Conservation (phyloP, 768 basidiomycete genomes). For the Naematelia aurantialba region DNA sequence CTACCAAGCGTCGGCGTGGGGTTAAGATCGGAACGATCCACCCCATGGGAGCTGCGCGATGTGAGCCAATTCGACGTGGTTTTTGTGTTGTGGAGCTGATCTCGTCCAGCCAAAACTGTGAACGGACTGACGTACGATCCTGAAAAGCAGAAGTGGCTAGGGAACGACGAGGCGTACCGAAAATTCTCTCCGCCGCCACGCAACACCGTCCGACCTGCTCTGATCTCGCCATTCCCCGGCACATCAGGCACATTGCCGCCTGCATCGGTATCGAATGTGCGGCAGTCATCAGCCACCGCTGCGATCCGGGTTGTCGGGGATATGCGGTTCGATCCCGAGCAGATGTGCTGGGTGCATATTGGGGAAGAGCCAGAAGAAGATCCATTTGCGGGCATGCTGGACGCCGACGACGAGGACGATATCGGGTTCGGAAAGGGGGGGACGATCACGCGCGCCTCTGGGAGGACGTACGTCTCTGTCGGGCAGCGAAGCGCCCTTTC, state of each 20-base stretch:
- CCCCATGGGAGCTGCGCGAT: not conserved
- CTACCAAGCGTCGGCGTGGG: not conserved
- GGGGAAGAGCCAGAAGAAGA: conserved; percentile 92
- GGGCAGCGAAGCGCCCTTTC: conserved; percentile 1
- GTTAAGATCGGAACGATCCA: not conserved
- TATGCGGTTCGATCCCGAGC: conserved; percentile 93
- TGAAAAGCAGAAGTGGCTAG: not conserved
- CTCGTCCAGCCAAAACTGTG: conserved; percentile 55
- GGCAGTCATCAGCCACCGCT: conserved; percentile 6
- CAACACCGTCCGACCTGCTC: conserved; percentile 69
- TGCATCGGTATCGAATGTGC: not conserved
- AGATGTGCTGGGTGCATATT: conserved; percentile 84
- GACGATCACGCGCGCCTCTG: conserved; percentile 8
- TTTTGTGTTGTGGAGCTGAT: conserved; percentile 1
- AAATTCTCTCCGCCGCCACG: not conserved
- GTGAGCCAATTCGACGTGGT: not conserved
- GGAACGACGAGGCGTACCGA: not conserved
- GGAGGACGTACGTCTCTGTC: conserved; percentile 8
- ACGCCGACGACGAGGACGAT: conserved; percentile 68
- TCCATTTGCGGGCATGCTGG: conserved; percentile 87
- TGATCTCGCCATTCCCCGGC: conserved; percentile 65
- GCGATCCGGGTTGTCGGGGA: conserved; percentile 86
- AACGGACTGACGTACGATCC: not conserved
- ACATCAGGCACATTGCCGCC: not conserved
- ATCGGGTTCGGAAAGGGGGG: conserved; percentile 59